Evolutionary conservation across 345 rosid species (phyloP).

Genomic region (Lepidium aucheri): DNA sequence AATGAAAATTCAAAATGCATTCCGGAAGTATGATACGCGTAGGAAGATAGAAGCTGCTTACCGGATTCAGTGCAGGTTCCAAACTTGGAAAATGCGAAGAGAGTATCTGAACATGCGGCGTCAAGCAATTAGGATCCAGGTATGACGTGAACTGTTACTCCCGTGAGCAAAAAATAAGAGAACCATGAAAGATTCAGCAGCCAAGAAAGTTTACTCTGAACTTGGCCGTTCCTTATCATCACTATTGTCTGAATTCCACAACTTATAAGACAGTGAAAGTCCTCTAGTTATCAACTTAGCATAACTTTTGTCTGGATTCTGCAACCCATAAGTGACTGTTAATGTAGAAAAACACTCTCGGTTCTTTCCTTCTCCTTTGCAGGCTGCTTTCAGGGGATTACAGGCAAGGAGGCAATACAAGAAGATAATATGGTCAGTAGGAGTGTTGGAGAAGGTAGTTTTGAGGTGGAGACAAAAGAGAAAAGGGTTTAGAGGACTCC

Average conservation of each 20-base stretch:
- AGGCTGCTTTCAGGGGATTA: constrained; percentile 87
- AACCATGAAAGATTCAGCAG: not conserved
- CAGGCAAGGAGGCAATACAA: constrained; percentile 71
- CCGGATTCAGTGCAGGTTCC: constrained; percentile 79
- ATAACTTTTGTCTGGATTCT: not conserved
- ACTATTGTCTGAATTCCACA: not conserved
- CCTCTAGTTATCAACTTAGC: not conserved
- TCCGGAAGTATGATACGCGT: constrained; percentile 53
- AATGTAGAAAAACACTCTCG: not conserved
- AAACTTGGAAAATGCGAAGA: constrained; percentile 71
- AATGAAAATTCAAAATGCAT: constrained; percentile 91
- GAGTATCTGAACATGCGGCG: constrained; percentile 70
- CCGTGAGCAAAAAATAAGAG: not conserved
- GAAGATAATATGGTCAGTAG: constrained; percentile 88
- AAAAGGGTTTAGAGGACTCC: constrained; percentile 76
- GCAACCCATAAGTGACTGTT: not conserved
- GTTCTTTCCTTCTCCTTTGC: constrained; percentile 3
- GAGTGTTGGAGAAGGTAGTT: constrained; percentile 84
- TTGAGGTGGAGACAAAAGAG: constrained; percentile 87
- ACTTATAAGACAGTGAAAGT: not conserved
- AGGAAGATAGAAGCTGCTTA: constrained; percentile 82
- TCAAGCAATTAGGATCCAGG: constrained; percentile 79
- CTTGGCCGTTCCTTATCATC: not conserved
- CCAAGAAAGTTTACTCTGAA: not conserved
- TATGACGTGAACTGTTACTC: constrained; percentile 18